These are phyloP conservation scores for Exophiala spinifera DNA, from an alignment of 2,329 filamentous ascomycete species.

Conservation along the genomic window DNA sequence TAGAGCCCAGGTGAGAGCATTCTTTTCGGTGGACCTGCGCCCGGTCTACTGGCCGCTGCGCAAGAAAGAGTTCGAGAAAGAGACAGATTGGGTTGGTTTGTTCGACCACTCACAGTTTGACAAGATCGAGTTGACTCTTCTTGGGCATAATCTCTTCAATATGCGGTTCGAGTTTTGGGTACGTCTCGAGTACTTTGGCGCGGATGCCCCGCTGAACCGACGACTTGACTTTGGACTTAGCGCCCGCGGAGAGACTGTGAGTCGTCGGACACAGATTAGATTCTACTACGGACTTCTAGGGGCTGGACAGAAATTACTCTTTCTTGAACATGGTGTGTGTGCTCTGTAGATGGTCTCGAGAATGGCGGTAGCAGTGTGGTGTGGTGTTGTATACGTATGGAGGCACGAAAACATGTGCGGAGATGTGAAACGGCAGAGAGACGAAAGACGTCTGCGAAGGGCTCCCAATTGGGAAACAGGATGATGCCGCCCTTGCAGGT, in stretches of 20 bases:
- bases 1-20: too few species aligned
- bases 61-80: too few species aligned
- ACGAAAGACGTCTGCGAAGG: too few species aligned
- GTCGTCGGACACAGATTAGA: neutral
- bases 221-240: constrained; percentile 96
- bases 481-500: too few species aligned
- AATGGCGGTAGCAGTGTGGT: neutral
- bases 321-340: constrained; percentile 26
- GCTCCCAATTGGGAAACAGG: too few species aligned
- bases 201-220: constrained; percentile 87
- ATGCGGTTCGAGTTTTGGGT: constrained; percentile 78
- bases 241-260: constrained; percentile 66
- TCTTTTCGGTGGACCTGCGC: too few species aligned
- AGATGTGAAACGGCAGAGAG: too few species aligned
- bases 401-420: too few species aligned
- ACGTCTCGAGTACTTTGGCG: constrained; percentile 75
- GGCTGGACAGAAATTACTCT: constrained; percentile 17
- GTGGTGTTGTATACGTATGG: neutral
- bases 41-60: too few species aligned
- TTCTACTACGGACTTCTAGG: too few species aligned
- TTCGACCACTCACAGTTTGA: constrained; percentile 83
- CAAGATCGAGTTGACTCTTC: constrained; percentile 82
- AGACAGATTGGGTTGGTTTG: constrained; percentile 10
- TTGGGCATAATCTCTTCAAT: constrained; percentile 96
- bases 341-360: too few species aligned